Conservation (phyloP, 2,329 filamentous ascomycete genomes). For the Colletotrichum orbiculare region DNA sequence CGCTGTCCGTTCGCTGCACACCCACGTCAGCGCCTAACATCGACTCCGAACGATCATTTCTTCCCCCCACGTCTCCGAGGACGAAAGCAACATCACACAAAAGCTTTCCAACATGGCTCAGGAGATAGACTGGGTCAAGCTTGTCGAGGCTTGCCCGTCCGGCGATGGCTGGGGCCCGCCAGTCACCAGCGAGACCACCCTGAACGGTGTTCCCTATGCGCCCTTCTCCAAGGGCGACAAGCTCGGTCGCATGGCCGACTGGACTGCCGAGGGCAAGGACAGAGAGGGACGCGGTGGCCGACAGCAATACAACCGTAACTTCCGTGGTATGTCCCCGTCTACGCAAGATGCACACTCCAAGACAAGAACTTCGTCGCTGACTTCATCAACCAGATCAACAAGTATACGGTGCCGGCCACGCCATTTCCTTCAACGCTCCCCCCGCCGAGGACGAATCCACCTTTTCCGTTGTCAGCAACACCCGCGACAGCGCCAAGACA, state of each 20-base stretch:
- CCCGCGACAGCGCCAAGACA: constrained; percentile 84
- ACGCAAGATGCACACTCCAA: background rate
- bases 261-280: constrained; percentile 92
- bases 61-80: background rate
- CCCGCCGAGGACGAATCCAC: constrained; percentile 94
- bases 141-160: constrained; percentile 78
- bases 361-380: constrained; percentile 23
- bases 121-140: constrained; percentile 68
- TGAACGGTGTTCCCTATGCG: constrained; percentile 95
- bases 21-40: constrained; percentile 20
- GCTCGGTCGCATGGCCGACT: constrained; percentile 98
- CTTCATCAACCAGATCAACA: constrained; percentile 78
- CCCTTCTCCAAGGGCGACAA: constrained; percentile 99
- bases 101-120: constrained; percentile 56
- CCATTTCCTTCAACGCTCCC: constrained; percentile 88
- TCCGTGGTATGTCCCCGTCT: constrained; percentile 73
- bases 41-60: constrained; percentile 16
- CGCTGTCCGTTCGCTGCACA: constrained; percentile 31
- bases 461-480: constrained; percentile 98
- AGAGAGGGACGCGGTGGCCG: constrained; percentile 79
- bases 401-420: constrained; percentile 92
- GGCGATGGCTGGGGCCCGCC: constrained; percentile 90
- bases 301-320: constrained; percentile 92
- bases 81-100: background rate
- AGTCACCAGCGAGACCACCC: constrained; percentile 84